phyloP scores from a whole-genome alignment of 495 filamentous ascomycete genomes.

The Astrothelium subdiscretum region DNA sequence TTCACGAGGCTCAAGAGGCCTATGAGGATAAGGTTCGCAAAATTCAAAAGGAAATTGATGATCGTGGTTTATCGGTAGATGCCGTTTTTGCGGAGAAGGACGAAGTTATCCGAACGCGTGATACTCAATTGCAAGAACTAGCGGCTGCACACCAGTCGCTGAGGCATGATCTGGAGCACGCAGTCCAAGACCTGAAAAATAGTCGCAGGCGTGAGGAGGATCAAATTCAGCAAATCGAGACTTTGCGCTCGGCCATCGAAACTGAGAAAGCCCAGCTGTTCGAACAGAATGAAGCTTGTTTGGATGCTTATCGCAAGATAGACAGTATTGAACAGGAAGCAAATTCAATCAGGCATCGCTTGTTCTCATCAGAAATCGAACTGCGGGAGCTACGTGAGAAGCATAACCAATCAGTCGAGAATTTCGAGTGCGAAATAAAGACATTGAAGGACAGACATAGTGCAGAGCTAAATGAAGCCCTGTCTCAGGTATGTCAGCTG shows the following conservation, averaged over 20 bases:
- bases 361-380: background rate
- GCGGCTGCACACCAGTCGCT: background rate
- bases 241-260: background rate
- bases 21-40: conserved; percentile 5
- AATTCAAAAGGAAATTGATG: background rate
- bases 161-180: background rate
- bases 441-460: background rate
- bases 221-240: background rate
- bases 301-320: background rate
- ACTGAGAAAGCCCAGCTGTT: background rate
- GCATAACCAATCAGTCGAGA: background rate
- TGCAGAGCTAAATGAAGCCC: background rate
- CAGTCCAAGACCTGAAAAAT: background rate
- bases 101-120: background rate
- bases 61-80: background rate
- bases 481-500: background rate
- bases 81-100: background rate
- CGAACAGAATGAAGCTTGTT: background rate
- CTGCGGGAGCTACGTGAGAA: background rate
- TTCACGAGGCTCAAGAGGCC: conserved; percentile 7
- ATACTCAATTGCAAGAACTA: background rate
- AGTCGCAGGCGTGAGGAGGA: background rate
- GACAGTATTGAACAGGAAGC: background rate
- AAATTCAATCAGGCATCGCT: background rate
- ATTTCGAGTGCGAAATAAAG: background rate